Conservation (phyloP, 805 yeast species). For the Zygoascus bituminiphila region DNA sequence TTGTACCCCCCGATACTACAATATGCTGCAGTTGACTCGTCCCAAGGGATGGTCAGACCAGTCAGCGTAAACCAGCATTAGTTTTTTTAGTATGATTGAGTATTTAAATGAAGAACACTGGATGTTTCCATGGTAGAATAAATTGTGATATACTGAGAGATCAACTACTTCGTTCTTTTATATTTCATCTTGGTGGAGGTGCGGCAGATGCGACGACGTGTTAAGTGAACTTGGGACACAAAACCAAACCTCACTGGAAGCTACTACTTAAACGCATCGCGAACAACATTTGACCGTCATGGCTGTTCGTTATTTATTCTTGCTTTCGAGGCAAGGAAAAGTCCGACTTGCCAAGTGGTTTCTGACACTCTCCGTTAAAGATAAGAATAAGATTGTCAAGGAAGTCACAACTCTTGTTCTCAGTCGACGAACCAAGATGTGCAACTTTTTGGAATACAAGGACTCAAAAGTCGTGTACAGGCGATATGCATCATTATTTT, state of each 20-base stretch:
- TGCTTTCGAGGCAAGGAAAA: slow-evolving; percentile 91
- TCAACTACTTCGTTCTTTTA: too few species aligned
- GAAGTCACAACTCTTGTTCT: slow-evolving; percentile 83
- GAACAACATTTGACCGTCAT: slow-evolving; percentile 54
- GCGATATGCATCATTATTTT: slow-evolving; percentile 87
- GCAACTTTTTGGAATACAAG: slow-evolving; percentile 82
- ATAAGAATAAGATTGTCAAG: slow-evolving; percentile 71
- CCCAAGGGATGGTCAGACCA: slow-evolving; percentile 28
- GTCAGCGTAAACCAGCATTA: slow-evolving; percentile 22
- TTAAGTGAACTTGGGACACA: too few species aligned
- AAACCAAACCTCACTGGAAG: too few species aligned
- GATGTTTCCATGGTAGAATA: too few species aligned
- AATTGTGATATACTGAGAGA: too few species aligned
- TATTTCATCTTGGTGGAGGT: too few species aligned
- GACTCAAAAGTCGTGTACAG: slow-evolving; percentile 82
- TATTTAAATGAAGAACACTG: background rate
- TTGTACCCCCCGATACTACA: slow-evolving; percentile 31
- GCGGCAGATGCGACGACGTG: too few species aligned
- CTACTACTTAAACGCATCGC: too few species aligned
- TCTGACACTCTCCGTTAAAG: slow-evolving; percentile 71
- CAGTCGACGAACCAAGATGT: slow-evolving; percentile 86
- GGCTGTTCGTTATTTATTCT: slow-evolving; percentile 72
- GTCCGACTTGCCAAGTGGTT: slow-evolving; percentile 94
- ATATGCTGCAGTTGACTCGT: slow-evolving; percentile 22
- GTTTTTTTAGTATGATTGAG: background rate